Percentiles rank a stretch among this genome's conserved stretches.
Conservation (phyloP, 192 early-diverging fungal species). For the Backusella circina region DNA sequence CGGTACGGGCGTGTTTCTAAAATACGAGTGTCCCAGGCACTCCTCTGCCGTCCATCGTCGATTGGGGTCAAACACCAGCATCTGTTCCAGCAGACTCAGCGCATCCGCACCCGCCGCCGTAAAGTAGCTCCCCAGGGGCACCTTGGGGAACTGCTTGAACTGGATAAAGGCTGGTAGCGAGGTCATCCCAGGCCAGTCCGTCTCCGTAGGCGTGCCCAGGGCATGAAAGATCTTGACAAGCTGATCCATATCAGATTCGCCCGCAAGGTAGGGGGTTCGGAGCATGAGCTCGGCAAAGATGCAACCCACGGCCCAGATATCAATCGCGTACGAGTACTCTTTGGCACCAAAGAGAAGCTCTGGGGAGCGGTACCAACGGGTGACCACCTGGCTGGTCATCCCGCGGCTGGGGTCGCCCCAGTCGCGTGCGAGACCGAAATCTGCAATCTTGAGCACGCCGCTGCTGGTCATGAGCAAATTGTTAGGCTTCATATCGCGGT, state of each 20-base stretch:
- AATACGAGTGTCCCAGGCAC: slow-evolving; percentile 72
- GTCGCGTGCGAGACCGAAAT: slow-evolving; percentile 98
- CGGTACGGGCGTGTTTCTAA: slow-evolving; percentile 66
- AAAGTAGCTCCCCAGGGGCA: slow-evolving; percentile 71
- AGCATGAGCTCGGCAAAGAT: slow-evolving; percentile 98
- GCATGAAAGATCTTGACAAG: slow-evolving; percentile 75
- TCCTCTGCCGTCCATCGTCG: slow-evolving; percentile 77
- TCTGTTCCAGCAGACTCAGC: slow-evolving; percentile 78
- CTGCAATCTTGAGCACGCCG: slow-evolving; percentile 93
- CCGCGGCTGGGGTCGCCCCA: slow-evolving; percentile 77
- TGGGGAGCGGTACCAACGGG: slow-evolving; percentile 94
- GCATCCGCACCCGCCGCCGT: slow-evolving; percentile 83
- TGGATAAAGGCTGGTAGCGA: slow-evolving; percentile 68
- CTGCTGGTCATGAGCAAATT: slow-evolving; percentile 78
- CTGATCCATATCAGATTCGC: slow-evolving; percentile 76
- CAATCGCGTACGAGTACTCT: slow-evolving; percentile 84
- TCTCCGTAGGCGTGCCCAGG: slow-evolving; percentile 75
- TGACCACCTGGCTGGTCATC: slow-evolving; percentile 95
- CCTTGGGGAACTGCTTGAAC: slow-evolving; percentile 70
- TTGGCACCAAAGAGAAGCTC: slow-evolving; percentile 90
- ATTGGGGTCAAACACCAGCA: slow-evolving; percentile 85
- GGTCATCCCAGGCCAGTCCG: slow-evolving; percentile 79
- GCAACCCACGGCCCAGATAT: slow-evolving; percentile 97
- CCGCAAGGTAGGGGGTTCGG: slow-evolving; percentile 86
- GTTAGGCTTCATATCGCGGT: slow-evolving; percentile 90